phyloP scores from a whole-genome alignment of 2,329 filamentous ascomycete genomes.

The Pseudogymnoascus destructans region DNA sequence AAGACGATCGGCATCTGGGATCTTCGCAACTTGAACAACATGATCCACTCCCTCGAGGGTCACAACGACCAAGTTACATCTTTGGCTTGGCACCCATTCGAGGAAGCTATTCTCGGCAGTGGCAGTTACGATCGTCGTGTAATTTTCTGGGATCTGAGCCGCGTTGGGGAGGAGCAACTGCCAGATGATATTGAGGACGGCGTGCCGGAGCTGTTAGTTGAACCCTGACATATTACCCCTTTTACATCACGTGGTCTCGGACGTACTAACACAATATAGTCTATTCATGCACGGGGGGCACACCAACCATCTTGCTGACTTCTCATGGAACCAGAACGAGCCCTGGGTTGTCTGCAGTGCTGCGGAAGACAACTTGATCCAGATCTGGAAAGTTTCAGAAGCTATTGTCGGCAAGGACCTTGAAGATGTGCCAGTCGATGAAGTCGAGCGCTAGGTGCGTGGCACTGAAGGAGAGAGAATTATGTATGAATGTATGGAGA shows the following conservation, averaged over 20 bases:
- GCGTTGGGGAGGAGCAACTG: slow-evolving; percentile 84
- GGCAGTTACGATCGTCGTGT: slow-evolving; percentile 87
- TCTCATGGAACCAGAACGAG: slow-evolving; percentile 94
- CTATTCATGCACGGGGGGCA: slow-evolving; percentile 98
- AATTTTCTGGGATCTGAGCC: slow-evolving; percentile 91
- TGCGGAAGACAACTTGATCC: slow-evolving; percentile 90
- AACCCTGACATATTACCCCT: neutral
- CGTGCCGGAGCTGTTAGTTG: slow-evolving; percentile 74
- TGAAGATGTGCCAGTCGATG: slow-evolving; percentile 61
- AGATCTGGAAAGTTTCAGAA: slow-evolving; percentile 83
- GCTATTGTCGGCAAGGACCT: slow-evolving; percentile 69
- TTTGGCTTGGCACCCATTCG: slow-evolving; percentile 85
- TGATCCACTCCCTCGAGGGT: slow-evolving; percentile 78
- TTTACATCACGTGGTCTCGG: slow-evolving; percentile 9
- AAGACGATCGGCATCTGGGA: slow-evolving; percentile 96
- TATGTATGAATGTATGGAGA: slow-evolving; percentile 6
- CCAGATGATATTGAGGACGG: slow-evolving; percentile 93
- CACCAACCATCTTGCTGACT: slow-evolving; percentile 92
- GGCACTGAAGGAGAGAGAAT: neutral
- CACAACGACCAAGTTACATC: slow-evolving; percentile 86
- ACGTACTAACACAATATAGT: slow-evolving; percentile 30
- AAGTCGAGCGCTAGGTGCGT: slow-evolving; percentile 47
- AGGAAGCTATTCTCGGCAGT: slow-evolving; percentile 78
- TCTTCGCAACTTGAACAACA: slow-evolving; percentile 76
- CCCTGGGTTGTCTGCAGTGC: slow-evolving; percentile 94